Percentiles rank a stretch among this genome's conserved stretches.
Conservation (phyloP, 441 rosid species). For the Gossypium trilobum region DNA sequence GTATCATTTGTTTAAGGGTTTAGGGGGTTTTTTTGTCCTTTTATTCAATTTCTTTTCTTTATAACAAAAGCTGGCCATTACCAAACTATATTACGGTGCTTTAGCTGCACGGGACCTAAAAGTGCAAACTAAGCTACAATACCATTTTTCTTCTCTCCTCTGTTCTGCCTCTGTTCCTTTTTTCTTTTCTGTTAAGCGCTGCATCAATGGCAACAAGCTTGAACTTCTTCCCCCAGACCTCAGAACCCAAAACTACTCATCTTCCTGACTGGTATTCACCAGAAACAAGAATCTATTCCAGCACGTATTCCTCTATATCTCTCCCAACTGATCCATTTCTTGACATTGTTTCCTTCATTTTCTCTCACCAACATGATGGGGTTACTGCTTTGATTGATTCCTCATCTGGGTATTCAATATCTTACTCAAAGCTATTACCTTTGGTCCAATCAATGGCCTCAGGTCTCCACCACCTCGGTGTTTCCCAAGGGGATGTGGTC, state of each 20-base stretch:
- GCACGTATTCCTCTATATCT: conserved; percentile 37
- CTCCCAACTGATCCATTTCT: conserved; percentile 47
- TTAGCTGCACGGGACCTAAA: background rate
- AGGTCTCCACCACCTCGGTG: conserved; percentile 42
- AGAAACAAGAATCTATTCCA: conserved; percentile 51
- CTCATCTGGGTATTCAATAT: conserved; percentile 47
- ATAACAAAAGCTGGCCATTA: background rate
- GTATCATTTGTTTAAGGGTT: background rate
- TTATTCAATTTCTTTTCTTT: background rate
- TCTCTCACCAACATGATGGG: conserved; percentile 41
- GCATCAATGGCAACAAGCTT: conserved; percentile 9
- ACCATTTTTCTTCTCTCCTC: background rate
- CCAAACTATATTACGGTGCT: background rate
- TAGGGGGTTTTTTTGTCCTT: background rate
- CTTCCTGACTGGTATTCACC: conserved; percentile 46
- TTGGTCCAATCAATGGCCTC: conserved; percentile 48
- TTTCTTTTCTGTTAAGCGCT: background rate
- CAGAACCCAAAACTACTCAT: background rate
- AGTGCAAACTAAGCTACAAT: background rate
- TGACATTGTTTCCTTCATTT: conserved; percentile 54
- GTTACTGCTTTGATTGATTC: conserved; percentile 46
- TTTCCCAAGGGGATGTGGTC: conserved; percentile 56
- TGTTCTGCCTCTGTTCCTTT: background rate
- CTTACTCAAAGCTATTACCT: conserved; percentile 38
- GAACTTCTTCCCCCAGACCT: background rate